These are phyloP conservation scores for Magnaporthiopsis rhizophila DNA, from an alignment of 2,329 filamentous ascomycete genomes.

Conservation along the genomic window DNA sequence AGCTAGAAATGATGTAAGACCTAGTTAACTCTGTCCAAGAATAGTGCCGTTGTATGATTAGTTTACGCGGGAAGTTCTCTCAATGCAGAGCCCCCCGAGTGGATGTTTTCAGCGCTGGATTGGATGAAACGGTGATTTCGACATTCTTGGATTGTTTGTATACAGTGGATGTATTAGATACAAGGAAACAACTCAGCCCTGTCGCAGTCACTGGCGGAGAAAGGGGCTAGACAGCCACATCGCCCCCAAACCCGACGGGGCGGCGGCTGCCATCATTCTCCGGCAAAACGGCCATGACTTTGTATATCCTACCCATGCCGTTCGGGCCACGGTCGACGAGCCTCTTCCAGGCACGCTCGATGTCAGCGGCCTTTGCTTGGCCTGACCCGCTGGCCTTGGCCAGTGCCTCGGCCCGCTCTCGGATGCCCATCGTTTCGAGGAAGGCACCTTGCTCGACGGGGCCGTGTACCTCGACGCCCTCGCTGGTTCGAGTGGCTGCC, in stretches of 20 bases:
- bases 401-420: slow-evolving; percentile 64
- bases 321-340: slow-evolving; percentile 74
- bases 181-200: neutral
- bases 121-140: too few species aligned
- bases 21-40: too few species aligned
- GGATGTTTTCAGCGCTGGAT: too few species aligned
- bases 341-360: slow-evolving; percentile 61
- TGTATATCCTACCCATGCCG: slow-evolving; percentile 94
- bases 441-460: slow-evolving; percentile 82
- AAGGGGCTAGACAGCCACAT: slow-evolving; percentile 28
- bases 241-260: slow-evolving; percentile 88
- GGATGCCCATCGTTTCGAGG: slow-evolving; percentile 72
- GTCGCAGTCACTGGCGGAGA: too few species aligned
- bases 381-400: slow-evolving; percentile 31
- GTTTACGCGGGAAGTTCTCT: too few species aligned
- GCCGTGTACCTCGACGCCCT: slow-evolving; percentile 83
- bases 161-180: too few species aligned
- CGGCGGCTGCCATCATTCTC: slow-evolving; percentile 65
- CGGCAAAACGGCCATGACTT: slow-evolving; percentile 83
- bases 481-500: slow-evolving; percentile 64
- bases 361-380: slow-evolving; percentile 20
- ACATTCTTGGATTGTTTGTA: too few species aligned
- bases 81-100: too few species aligned
- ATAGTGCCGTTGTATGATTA: too few species aligned
- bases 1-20: too few species aligned